Conservation (phyloP, 805 yeast species). For the Zygotorulaspora sp. region DNA sequence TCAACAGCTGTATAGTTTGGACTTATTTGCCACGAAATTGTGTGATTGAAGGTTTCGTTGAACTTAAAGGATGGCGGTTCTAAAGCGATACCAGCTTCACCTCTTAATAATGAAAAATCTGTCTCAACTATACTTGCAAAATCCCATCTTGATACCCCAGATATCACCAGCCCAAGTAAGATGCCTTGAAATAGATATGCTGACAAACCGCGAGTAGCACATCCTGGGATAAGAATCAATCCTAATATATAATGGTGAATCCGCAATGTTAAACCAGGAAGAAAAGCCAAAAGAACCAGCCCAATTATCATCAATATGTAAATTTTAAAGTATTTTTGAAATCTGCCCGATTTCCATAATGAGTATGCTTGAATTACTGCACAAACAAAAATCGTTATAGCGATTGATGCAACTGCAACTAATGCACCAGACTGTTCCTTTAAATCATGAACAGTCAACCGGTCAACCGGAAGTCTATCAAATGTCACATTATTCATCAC, state of each 20-base stretch:
- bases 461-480: slow-evolving; percentile 82
- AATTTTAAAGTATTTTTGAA: slow-evolving; percentile 51
- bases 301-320: slow-evolving; percentile 47
- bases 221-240: slow-evolving; percentile 74
- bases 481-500: slow-evolving; percentile 81
- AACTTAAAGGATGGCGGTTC: slow-evolving; percentile 47
- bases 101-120: slow-evolving; percentile 56
- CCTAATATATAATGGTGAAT: slow-evolving; percentile 82
- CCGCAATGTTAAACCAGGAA: slow-evolving; percentile 70
- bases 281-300: slow-evolving; percentile 41
- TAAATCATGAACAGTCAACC: slow-evolving; percentile 69
- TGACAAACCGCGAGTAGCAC: slow-evolving; percentile 64
- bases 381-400: slow-evolving; percentile 45
- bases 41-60: slow-evolving; percentile 16
- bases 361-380: slow-evolving; percentile 69
- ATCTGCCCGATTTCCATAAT: slow-evolving; percentile 74
- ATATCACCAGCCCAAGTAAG: slow-evolving; percentile 69
- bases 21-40: slow-evolving; percentile 30
- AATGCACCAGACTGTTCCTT: slow-evolving; percentile 74
- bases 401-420: slow-evolving; percentile 52
- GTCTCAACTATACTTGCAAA: slow-evolving; percentile 87
- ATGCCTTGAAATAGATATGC: slow-evolving; percentile 81
- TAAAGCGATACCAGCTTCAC: slow-evolving; percentile 57
- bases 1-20: slow-evolving; percentile 16
- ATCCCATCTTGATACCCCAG: slow-evolving; percentile 92